Base-by-base conservation (phyloP, 148 eudicot species). In the Rhododendron griersonianum region DNA sequence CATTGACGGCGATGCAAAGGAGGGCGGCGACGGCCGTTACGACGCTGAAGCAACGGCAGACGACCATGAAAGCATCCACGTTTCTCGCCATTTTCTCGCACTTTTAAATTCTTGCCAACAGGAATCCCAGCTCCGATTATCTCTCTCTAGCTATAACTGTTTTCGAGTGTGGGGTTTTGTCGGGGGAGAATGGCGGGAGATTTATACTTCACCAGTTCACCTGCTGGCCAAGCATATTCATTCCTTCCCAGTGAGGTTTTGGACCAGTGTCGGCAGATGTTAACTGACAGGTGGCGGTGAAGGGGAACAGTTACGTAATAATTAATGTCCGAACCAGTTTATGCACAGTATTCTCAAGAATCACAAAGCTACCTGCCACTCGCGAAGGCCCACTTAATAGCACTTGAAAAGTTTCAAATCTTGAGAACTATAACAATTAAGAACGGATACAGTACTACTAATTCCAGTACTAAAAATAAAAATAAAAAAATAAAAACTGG, bases 1-100 rank as follows among this genome's bases (percentile, higher is more conserved):
- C 91, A 74, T 97, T 97, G 59, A 90, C 94, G 69, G 87, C 90
- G 53, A 95, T 91, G 89, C 99, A 97, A 33, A 93, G 93, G 65
- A 93, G 37, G 19, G 93, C 93, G 25, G 94, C 91, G 33, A 92
- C 13, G 1, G 94, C 85, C 1, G 99, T 95, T 39, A 97, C 81
- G 10, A 95, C 67, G 86, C 96, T 91, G 92, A 97, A 95, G 82
- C 91, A 90, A 57, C 92, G 87, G 81, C 98, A 97, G 1, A 89
- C 86, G 41, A 93, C 87, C 88, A 97, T 80, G 61, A 97, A 93
- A 3, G 92, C 90, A 84, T 93, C 98, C 75, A 93, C 23, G 63
- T 15, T 4, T 57, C 63, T 15, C 67, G 19, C 28, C 81, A 84
- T 73, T 48, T 69, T 65, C 39, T 11, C 37, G 55, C 35, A 39